Base-by-base conservation (phyloP, 75 land plant species). In the Pinus albicaulis region DNA sequence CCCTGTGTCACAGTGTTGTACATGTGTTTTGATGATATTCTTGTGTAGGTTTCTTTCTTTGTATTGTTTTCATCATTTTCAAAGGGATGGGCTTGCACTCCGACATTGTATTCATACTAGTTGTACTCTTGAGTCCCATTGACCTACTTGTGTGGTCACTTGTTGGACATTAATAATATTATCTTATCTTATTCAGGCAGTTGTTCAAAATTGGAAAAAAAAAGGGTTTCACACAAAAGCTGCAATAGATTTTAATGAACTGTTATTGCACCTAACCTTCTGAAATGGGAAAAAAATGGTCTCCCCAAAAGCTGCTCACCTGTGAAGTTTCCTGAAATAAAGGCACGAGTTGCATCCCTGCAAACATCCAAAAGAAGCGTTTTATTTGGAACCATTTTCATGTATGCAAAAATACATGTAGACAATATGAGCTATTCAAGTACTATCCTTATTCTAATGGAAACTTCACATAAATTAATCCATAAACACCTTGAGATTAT, bases 281-380 rank as follows among this genome's bases (percentile, higher is more conserved):
- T 26, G 16, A 28, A 28, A 28, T 31, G 16, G 20, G 4, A 26
- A 63, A 36, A 38, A 1, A 34, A 38, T 19, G 8, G 7, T 20
- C 2, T 31, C 70, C 70, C 17, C 28, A 66, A 38, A 36, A 19
- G 20, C 10, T 24, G 20, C 70, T 34, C 82, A 96, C 98, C 98
- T 65, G 95, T 85, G 68, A 98, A 98, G 79, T 98, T 95, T 74
- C 99, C 99, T 1, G 98, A 95, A 70, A 98, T 91, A 89, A 98
- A 98, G 59, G 99, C 98, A 57, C 99, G 92, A 28, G 98, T 89
- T 12, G 99, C 99, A 86, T 98, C 99, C 76, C 98, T 94, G 84
- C 16, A 72, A 44, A 41, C 44, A 66, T 44, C 7, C 70, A 66
- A 38, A 48, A 12, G 53, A 65, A 5, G 36, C 20, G 6, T 66